Evolutionary conservation across 192 early-diverging fungal genomes (phyloP).

Genomic region (Hyaloraphidium curvatum): DNA sequence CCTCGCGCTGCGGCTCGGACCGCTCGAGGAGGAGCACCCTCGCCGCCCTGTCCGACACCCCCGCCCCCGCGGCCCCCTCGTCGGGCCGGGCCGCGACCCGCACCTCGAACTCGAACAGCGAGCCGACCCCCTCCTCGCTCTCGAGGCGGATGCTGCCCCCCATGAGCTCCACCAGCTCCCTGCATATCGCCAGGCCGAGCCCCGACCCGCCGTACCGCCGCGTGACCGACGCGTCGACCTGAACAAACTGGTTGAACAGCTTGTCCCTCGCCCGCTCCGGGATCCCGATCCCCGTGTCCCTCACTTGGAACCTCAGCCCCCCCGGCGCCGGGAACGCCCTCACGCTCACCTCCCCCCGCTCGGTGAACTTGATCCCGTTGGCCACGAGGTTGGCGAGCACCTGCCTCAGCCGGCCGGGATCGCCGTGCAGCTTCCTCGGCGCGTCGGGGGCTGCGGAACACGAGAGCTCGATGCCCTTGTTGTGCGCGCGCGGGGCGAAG

Average conservation of each 20-base stretch:
- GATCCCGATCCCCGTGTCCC: slow-evolving; percentile 32
- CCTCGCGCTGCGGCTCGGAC: too few species aligned
- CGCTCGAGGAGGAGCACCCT: too few species aligned
- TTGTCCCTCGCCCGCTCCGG: slow-evolving; percentile 26
- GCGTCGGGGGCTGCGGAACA: slow-evolving; percentile 42
- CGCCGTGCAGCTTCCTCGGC: slow-evolving; percentile 54
- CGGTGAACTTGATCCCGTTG: slow-evolving; percentile 77
- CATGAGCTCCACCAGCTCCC: slow-evolving; percentile 37
- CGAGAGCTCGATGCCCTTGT: slow-evolving; percentile 12
- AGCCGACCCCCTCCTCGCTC: slow-evolving; percentile 28
- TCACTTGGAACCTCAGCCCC: slow-evolving; percentile 8
- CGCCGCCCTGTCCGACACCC: too few species aligned
- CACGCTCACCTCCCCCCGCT: slow-evolving; percentile 6
- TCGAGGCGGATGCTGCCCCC: slow-evolving; percentile 39
- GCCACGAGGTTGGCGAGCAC: slow-evolving; percentile 64
- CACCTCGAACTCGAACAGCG: slow-evolving; percentile 21
- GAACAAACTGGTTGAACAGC: slow-evolving; percentile 41
- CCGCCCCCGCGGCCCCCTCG: too few species aligned
- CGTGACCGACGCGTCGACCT: slow-evolving; percentile 42
- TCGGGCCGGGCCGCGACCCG: slow-evolving; percentile 1
- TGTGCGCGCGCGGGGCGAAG: background rate
- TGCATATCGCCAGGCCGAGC: slow-evolving; percentile 46
- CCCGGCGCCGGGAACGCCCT: background rate
- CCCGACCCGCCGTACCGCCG: slow-evolving; percentile 51
- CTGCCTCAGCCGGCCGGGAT: slow-evolving; percentile 53